These are phyloP conservation scores for Exophiala dermatitidis DNA, from an alignment of 2,329 filamentous ascomycete species.

Conservation along the genomic window DNA sequence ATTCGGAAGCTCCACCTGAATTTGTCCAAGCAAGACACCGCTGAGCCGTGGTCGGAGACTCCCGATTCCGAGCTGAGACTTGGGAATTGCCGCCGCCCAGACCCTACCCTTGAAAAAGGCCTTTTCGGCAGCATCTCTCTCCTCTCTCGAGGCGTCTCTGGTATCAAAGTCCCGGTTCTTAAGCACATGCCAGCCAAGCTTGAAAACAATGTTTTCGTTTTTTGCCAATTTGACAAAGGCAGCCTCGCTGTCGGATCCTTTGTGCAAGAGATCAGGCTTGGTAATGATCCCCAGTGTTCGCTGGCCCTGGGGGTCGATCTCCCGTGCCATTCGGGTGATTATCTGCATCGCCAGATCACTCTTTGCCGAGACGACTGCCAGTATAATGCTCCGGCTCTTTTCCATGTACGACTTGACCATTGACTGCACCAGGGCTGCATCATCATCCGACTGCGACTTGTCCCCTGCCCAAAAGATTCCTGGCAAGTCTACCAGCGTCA, in stretches of 20 bases:
- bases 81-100: constrained; percentile 28
- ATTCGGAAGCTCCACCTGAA: constrained; percentile 31
- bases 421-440: constrained; percentile 47
- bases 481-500: constrained; percentile 57
- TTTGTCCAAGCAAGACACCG: constrained; percentile 32
- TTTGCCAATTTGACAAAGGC: constrained; percentile 26
- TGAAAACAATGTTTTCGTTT: constrained; percentile 31
- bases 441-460: constrained; percentile 47
- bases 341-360: constrained; percentile 51
- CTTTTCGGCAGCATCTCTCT: constrained; percentile 31
- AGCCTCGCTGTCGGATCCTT: constrained; percentile 29
- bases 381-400: constrained; percentile 52
- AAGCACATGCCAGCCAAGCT: constrained; percentile 46
- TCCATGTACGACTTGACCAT: constrained; percentile 49
- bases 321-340: constrained; percentile 45
- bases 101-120: constrained; percentile 31
- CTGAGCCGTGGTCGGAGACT: constrained; percentile 31
- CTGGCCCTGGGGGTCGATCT: constrained; percentile 29
- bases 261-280: constrained; percentile 32
- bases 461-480: constrained; percentile 52
- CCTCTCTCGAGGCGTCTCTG: constrained; percentile 10
- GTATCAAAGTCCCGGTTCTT: constrained; percentile 39
- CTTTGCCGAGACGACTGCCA: constrained; percentile 48
- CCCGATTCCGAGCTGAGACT: constrained; percentile 29
- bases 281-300: constrained; percentile 36